These are phyloP conservation scores for Leishmania turanica DNA, from an alignment of 208 protist genomes.

Conservation along the genomic window DNA sequence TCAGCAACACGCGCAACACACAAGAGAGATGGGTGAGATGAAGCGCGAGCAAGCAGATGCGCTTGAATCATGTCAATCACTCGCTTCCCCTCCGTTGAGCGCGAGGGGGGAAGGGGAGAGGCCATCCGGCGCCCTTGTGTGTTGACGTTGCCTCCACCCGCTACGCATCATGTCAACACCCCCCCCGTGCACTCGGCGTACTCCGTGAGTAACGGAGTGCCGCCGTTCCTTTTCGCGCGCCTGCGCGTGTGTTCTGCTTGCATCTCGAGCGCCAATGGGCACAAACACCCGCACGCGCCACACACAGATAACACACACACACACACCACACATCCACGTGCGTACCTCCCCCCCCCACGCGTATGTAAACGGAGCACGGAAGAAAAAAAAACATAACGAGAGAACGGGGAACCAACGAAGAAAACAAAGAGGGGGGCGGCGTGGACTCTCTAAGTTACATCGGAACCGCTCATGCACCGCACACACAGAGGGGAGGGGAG, in stretches of 20 bases:
- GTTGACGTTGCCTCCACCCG: background rate
- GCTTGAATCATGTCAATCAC: background rate
- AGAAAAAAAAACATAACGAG: background rate
- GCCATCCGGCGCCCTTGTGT: background rate
- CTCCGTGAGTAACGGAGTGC: too few species aligned
- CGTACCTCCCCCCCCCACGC: background rate
- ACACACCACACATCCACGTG: background rate
- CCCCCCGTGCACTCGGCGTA: too few species aligned
- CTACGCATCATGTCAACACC: background rate
- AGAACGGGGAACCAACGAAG: background rate
- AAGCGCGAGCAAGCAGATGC: background rate
- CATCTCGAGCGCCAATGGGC: background rate
- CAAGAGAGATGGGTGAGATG: background rate
- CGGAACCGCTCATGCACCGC: background rate
- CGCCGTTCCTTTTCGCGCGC: background rate
- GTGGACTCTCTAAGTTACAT: constrained; percentile 2
- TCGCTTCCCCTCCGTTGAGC: background rate
- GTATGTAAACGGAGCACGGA: too few species aligned
- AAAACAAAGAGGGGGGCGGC: background rate
- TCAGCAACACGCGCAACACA: background rate
- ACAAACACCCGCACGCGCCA: background rate
- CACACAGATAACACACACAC: background rate
- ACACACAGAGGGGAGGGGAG: background rate
- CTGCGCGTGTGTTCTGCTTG: background rate
- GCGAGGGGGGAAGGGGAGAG: background rate